Conservation (phyloP, 495 filamentous ascomycete genomes). For the Xylaria nigripes region DNA sequence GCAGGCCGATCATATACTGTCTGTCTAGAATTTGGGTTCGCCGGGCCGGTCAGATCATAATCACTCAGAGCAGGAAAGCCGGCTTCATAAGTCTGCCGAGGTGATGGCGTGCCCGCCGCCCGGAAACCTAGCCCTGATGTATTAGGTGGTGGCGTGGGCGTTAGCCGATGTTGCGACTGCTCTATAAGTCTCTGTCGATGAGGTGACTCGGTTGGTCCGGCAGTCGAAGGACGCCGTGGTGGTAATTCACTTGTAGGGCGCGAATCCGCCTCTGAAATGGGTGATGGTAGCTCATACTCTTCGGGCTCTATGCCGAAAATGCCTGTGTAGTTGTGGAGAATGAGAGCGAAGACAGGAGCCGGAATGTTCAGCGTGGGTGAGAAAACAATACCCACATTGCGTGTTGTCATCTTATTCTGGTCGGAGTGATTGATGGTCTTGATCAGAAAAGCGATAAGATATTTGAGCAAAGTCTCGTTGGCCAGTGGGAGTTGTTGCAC, state of each 20-base stretch:
- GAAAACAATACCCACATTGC: conserved; percentile 97
- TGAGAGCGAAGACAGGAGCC: conserved; percentile 85
- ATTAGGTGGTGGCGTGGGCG: conserved; percentile 37
- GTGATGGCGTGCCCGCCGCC: conserved; percentile 36
- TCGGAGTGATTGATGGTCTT: conserved; percentile 82
- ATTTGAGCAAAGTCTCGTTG: conserved; percentile 71
- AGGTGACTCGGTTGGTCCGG: conserved; percentile 30
- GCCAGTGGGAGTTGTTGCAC: conserved; percentile 73
- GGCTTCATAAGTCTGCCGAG: conserved; percentile 34
- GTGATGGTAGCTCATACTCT: conserved; percentile 44
- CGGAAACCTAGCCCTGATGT: conserved; percentile 30
- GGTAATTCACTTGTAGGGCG: conserved; percentile 10
- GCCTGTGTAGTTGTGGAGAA: conserved; percentile 78
- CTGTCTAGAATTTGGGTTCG: conserved; percentile 16
- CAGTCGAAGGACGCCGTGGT: conserved; percentile 34
- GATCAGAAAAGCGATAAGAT: conserved; percentile 78
- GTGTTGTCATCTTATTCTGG: conserved; percentile 94
- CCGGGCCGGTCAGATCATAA: conserved; percentile 18
- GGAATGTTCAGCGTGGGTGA: conserved; percentile 98
- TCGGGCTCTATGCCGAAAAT: conserved; percentile 71
- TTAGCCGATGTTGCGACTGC: conserved; percentile 28
- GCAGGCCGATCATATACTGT: conserved; percentile 32
- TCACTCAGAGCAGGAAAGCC: conserved; percentile 24
- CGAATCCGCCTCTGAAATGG: conserved; percentile 18
- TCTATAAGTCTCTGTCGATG: conserved; percentile 39